phyloP scores from a whole-genome alignment of 176 grass and related monocot genomes.

The Raddia guianensis region DNA sequence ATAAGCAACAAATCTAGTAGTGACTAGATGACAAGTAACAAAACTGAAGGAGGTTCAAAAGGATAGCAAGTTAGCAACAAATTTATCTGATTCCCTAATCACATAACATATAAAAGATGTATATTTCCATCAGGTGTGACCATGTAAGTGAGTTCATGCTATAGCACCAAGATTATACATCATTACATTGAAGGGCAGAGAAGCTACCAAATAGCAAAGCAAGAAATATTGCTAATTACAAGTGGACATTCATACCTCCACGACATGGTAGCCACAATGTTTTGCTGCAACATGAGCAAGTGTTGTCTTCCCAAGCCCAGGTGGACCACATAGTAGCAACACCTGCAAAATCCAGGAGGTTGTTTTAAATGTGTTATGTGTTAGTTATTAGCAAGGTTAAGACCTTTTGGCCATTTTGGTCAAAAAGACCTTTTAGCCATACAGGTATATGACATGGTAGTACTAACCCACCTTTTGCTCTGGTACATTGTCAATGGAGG shows the following conservation, averaged over 20 bases:
- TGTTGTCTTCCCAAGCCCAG: slow-evolving; percentile 95
- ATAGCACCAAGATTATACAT: slow-evolving; percentile 1
- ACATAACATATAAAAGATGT: slow-evolving; percentile 14
- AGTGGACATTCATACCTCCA: slow-evolving; percentile 68
- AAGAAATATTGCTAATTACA: slow-evolving; percentile 25
- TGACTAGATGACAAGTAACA: slow-evolving; percentile 17
- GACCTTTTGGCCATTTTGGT: neutral
- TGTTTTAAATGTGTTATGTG: slow-evolving; percentile 23
- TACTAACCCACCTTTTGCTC: slow-evolving; percentile 72
- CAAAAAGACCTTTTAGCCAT: neutral
- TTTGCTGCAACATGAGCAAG: slow-evolving; percentile 89
- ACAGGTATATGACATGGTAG: slow-evolving; percentile 12
- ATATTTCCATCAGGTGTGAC: neutral
- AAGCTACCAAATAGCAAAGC: neutral
- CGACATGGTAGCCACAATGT: slow-evolving; percentile 94
- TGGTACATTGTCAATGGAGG: slow-evolving; percentile 49
- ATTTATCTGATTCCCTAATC: slow-evolving; percentile 25
- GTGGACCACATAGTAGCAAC: slow-evolving; percentile 90
- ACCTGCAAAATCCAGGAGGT: slow-evolving; percentile 57
- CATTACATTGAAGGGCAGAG: slow-evolving; percentile 12
- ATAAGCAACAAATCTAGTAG: slow-evolving; percentile 1
- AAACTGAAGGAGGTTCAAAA: slow-evolving; percentile 27
- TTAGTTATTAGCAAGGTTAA: neutral
- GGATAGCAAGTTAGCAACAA: slow-evolving; percentile 25
- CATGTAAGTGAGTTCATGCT: neutral